Evolutionary conservation across 148 eudicot species (phyloP), one percentile per base, ranked within the genome.

Genomic region (Cornus florida): DNA sequence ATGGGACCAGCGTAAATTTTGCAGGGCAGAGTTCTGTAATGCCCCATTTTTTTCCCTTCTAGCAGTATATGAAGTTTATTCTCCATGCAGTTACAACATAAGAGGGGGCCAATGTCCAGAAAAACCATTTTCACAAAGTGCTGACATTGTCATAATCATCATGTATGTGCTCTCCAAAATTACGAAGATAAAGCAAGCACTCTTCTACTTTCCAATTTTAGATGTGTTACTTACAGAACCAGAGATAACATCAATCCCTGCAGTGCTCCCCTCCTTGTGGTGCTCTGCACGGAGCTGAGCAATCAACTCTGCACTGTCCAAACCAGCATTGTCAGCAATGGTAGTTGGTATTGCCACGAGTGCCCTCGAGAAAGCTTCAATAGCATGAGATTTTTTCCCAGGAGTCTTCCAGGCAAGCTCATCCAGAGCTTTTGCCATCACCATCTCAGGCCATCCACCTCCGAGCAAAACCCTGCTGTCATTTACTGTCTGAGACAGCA

Each of bases 381-480:
- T 96, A 38, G 99, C 99, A 85, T 92, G 99, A 78, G 99, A 93
- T 76, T 85, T 93, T 80, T 96, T 96, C 56, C 99, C 99, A 16
- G 99, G 99, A 31, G 99, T 96, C 88, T 87, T 93, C 35, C 92
- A 74, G 65, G 99, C 98, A 78, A 96, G 84, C 72, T 93, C 99
- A 88, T 96, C 99, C n/a, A 96, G 93, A 75, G 92, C 95, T 90
- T 92, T 95, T 17, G 93, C 89, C 99, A 95, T 95, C 68, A 93
- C 91, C 97, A 95, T 93, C 85, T 95, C 99, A 59, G 99, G 99
- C 99, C 99, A 95, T 71, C 99, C 99, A 81, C 99, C 99, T 57
- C 99, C 99, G 46, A 90, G 86, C 83, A 96, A 77, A 79, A 96
- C 99, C 88, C 99, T 86, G 81, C 92, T 93, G 84, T 96, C 99